Evolutionary conservation across 1,284 basidiomycete species (phyloP).

Genomic region (Jaminaea rosea): DNA sequence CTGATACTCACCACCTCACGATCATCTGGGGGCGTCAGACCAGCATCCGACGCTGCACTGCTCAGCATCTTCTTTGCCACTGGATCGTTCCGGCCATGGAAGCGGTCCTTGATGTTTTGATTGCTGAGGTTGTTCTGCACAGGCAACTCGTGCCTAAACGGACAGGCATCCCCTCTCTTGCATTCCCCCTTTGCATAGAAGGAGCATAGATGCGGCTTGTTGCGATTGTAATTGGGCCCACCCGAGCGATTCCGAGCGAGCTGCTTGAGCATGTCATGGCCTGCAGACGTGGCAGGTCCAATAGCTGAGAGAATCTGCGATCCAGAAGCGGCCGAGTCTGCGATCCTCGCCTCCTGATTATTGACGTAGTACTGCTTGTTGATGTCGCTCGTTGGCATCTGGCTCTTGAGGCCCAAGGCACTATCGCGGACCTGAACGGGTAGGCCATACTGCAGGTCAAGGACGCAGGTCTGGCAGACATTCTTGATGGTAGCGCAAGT

Average conservation of each 20-base stretch:
- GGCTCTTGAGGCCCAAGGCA: constrained; percentile 73
- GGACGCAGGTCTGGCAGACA: constrained; percentile 92
- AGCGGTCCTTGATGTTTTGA: constrained; percentile 82
- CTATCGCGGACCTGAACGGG: constrained; percentile 97
- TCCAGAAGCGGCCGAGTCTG: neutral
- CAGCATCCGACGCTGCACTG: constrained; percentile 64
- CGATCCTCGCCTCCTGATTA: constrained; percentile 59
- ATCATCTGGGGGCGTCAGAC: constrained; percentile 82
- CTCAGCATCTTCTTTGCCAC: constrained; percentile 79
- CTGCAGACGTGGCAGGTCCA: constrained; percentile 47
- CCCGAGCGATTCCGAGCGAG: constrained; percentile 57
- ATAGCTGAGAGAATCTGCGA: constrained; percentile 12
- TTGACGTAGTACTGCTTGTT: constrained; percentile 80
- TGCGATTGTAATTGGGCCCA: constrained; percentile 93
- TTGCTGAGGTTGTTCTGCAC: constrained; percentile 60
- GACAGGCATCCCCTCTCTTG: constrained; percentile 80
- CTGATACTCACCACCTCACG: constrained; percentile 61
- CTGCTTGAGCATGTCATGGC: constrained; percentile 90
- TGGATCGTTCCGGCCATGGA: constrained; percentile 75
- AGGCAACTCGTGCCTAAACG: constrained; percentile 87
- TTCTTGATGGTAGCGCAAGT: constrained; percentile 99
- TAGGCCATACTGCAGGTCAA: constrained; percentile 86
- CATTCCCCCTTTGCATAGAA: constrained; percentile 95
- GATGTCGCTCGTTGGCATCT: constrained; percentile 88
- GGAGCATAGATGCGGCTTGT: constrained; percentile 84